Percentiles rank a stretch among this genome's conserved stretches.
phyloP scores from a whole-genome alignment of 2,329 filamentous ascomycete genomes.

The Fusarium succisae region DNA sequence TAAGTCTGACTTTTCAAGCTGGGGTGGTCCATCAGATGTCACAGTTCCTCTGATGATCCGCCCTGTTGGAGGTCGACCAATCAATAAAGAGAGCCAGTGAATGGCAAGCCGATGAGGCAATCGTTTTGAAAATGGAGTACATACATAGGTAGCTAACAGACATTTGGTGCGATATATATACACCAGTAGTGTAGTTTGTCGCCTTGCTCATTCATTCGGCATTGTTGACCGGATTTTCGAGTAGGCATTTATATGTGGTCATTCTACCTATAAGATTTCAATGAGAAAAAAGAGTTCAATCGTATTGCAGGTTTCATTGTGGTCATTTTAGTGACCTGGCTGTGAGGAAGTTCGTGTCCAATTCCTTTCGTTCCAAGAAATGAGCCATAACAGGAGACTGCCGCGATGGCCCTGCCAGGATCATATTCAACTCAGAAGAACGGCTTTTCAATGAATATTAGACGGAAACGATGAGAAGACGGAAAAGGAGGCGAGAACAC shows the following conservation, averaged over 20 bases:
- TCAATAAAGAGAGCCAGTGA: not conserved
- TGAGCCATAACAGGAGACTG: not conserved
- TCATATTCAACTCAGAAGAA: not conserved
- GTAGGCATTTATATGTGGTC: not conserved
- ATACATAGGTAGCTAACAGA: not conserved
- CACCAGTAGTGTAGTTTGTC: not conserved
- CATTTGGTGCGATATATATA: not conserved
- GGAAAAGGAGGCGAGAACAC: not conserved
- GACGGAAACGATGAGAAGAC: not conserved
- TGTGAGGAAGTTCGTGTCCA: not conserved
- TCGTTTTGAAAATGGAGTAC: too few species aligned
- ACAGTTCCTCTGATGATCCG: slow-evolving; percentile 41
- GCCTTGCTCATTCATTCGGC: not conserved
- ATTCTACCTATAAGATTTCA: too few species aligned
- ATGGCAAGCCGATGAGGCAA: not conserved
- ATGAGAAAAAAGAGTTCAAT: not conserved
- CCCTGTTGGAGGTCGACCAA: not conserved
- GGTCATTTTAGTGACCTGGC: not conserved
- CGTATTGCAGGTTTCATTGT: not conserved
- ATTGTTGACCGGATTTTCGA: too few species aligned
- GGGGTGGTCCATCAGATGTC: slow-evolving; percentile 40
- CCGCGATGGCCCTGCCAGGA: not conserved
- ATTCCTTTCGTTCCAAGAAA: not conserved
- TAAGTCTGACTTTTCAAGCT: slow-evolving; percentile 42
- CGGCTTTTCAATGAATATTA: not conserved